Conservation (phyloP, 768 basidiomycete genomes). For the Pholiota microspora region DNA sequence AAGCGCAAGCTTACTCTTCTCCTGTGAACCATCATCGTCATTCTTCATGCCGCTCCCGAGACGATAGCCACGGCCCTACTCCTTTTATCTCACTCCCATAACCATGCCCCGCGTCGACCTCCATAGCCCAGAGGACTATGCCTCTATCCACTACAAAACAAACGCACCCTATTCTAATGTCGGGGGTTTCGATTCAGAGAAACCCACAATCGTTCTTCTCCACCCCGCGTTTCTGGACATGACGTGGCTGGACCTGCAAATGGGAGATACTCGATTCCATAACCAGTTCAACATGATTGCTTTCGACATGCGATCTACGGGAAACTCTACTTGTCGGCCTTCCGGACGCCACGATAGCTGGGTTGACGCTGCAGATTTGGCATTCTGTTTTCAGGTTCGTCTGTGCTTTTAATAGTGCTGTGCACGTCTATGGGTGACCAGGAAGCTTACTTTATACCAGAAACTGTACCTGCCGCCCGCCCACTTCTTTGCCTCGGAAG, state of each 20-base stretch:
- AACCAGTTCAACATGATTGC: conserved; percentile 67
- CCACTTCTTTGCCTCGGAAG: conserved; percentile 73
- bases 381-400: conserved; percentile 59
- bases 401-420: background rate
- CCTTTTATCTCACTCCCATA: conserved; percentile 5
- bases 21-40: conserved; percentile 12
- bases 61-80: conserved; percentile 15
- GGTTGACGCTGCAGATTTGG: conserved; percentile 79
- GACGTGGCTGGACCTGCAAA: conserved; percentile 63
- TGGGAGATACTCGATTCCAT: conserved; percentile 63
- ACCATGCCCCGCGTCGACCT: conserved; percentile 72
- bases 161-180: conserved; percentile 60
- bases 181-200: conserved; percentile 61
- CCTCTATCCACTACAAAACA: conserved; percentile 70
- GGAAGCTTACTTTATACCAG: conserved; percentile 29
- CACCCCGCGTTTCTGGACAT: conserved; percentile 70
- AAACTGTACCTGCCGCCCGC: conserved; percentile 61
- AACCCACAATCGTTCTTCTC: conserved; percentile 65
- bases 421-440: background rate
- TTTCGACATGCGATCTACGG: conserved; percentile 68
- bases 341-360: conserved; percentile 66
- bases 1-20: conserved; percentile 3
- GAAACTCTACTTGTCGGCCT: conserved; percentile 52
- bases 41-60: conserved; percentile 12
- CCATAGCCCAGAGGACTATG: conserved; percentile 60